Percentiles rank a stretch among this genome's conserved stretches.
phyloP scores from a whole-genome alignment of 2,329 filamentous ascomycete genomes.

The Neopestalotiopsis clavispora region DNA sequence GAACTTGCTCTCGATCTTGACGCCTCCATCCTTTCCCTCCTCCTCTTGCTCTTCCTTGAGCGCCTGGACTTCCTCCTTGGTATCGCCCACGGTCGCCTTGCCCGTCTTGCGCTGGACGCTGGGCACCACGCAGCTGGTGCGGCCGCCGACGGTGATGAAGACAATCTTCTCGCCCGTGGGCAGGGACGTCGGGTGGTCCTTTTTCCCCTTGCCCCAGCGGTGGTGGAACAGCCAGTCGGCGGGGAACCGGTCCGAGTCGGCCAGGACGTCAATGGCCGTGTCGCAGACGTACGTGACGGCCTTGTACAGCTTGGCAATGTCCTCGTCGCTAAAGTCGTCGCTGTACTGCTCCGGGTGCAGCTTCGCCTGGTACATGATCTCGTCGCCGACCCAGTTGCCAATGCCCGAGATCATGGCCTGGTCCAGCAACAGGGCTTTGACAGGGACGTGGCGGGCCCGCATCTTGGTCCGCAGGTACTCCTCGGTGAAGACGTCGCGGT shows the following conservation, averaged over 20 bases:
- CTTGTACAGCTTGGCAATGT: slow-evolving; percentile 74
- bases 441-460: slow-evolving; percentile 76
- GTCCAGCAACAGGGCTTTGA: slow-evolving; percentile 88
- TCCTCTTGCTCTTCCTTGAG: slow-evolving; percentile 11
- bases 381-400: slow-evolving; percentile 97
- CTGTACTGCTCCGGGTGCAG: slow-evolving; percentile 94
- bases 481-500: slow-evolving; percentile 77
- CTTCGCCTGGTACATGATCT: slow-evolving; percentile 86
- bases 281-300: slow-evolving; percentile 80
- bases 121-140: slow-evolving; percentile 89
- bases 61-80: slow-evolving; percentile 42
- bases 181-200: slow-evolving; percentile 67
- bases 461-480: slow-evolving; percentile 77
- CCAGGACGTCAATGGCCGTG: slow-evolving; percentile 77
- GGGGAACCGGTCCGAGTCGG: slow-evolving; percentile 84
- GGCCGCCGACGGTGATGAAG: slow-evolving; percentile 86
- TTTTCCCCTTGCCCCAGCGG: slow-evolving; percentile 89
- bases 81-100: slow-evolving; percentile 38
- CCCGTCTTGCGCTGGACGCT: slow-evolving; percentile 81
- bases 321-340: slow-evolving; percentile 74
- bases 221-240: slow-evolving; percentile 87
- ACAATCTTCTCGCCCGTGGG: slow-evolving; percentile 86
- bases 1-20: slow-evolving; percentile 27
- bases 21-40: not conserved
- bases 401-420: slow-evolving; percentile 90